A percentile compares a stretch with the other conserved stretches of the same genome.
Conservation (phyloP, 1,284 basidiomycete genomes). For the Trametes polyzona region DNA sequence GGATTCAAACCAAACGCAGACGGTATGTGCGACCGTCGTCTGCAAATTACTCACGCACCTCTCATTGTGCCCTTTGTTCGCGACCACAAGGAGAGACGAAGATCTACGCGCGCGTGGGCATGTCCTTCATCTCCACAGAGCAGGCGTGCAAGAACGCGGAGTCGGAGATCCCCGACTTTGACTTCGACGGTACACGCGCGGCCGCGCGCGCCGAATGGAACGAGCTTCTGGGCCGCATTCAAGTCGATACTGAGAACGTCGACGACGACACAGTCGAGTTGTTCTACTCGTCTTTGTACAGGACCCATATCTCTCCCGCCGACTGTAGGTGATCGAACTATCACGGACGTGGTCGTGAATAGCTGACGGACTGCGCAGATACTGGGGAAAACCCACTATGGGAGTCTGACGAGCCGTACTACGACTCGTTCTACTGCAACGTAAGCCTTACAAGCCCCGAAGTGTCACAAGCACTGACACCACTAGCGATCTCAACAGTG, state of each 20-base stretch:
- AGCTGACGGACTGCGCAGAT: constrained; percentile 40
- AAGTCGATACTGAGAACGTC: constrained; percentile 55
- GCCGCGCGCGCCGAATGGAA: constrained; percentile 58
- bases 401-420: constrained; percentile 66
- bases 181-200: constrained; percentile 51
- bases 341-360: not conserved
- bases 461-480: too few relatives aligned
- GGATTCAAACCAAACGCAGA: constrained; percentile 48
- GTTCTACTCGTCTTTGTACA: constrained; percentile 67
- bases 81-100: constrained; percentile 35
- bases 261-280: constrained; percentile 51
- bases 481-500: constrained; percentile 45
- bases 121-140: constrained; percentile 61
- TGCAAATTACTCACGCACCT: not conserved
- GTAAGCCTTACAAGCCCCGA: too few relatives aligned
- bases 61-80: not conserved
- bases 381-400: constrained; percentile 72
- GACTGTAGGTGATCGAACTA: constrained; percentile 48
- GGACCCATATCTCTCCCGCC: constrained; percentile 68
- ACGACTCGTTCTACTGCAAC: constrained; percentile 71
- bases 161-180: constrained; percentile 60
- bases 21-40: constrained; percentile 11
- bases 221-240: constrained; percentile 55
- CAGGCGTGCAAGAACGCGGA: constrained; percentile 66
- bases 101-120: constrained; percentile 59